phyloP scores from a whole-genome alignment of 768 basidiomycete genomes.

The Lanmaoa pseudosensibilis region DNA sequence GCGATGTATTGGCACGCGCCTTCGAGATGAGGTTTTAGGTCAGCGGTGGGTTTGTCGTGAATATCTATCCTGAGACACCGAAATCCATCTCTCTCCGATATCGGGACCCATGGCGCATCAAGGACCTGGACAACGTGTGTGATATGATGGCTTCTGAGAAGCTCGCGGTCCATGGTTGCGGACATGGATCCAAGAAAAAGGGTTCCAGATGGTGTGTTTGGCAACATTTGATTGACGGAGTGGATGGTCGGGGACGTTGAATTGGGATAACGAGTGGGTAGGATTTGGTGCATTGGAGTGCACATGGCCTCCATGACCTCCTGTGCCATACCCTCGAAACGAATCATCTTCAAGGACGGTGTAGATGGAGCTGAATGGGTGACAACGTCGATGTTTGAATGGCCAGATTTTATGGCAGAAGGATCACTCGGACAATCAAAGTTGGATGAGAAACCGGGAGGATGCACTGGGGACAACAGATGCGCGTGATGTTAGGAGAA shows the following conservation, averaged over 20 bases:
- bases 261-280: constrained; percentile 39
- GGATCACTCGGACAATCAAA: not conserved
- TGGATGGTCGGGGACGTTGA: constrained; percentile 19
- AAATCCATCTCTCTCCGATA: constrained; percentile 44
- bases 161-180: constrained; percentile 55
- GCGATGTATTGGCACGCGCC: constrained; percentile 68
- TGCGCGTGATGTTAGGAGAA: constrained; percentile 13
- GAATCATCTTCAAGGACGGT: constrained; percentile 54
- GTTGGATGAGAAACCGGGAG: not conserved
- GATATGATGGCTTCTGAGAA: constrained; percentile 51
- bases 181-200: constrained; percentile 72
- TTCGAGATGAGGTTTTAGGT: constrained; percentile 69
- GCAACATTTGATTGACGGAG: constrained; percentile 11
- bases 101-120: constrained; percentile 63
- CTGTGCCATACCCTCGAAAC: constrained; percentile 70
- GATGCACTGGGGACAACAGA: not conserved
- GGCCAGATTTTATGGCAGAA: constrained; percentile 5
- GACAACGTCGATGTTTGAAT: not conserved
- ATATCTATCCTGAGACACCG: constrained; percentile 68
- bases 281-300: constrained; percentile 79
- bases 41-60: constrained; percentile 58
- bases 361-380: not conserved
- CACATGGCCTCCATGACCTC: constrained; percentile 84
- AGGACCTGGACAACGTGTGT: constrained; percentile 66
- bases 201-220: constrained; percentile 39